phyloP scores from a whole-genome alignment of 2,329 filamentous ascomycete genomes.

The Arthrobotrys megalospora region DNA sequence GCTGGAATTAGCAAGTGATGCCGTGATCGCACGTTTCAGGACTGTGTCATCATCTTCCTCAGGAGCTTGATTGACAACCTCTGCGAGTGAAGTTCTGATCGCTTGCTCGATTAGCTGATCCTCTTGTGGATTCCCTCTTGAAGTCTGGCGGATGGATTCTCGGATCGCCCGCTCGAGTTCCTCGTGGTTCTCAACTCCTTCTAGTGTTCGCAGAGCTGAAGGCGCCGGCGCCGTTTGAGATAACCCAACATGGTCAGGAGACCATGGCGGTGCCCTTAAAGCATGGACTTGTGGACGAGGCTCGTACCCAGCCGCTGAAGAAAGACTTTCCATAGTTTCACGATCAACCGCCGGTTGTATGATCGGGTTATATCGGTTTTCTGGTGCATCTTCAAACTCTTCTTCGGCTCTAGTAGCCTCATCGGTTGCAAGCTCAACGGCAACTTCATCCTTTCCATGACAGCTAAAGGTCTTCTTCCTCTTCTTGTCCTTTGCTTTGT shows the following conservation, averaged over 20 bases:
- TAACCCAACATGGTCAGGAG: constrained; percentile 10
- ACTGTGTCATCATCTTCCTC: constrained; percentile 65
- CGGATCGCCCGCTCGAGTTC: constrained; percentile 82
- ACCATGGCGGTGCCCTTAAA: constrained; percentile 31
- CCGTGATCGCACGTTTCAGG: constrained; percentile 65
- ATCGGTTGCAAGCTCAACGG: constrained; percentile 34
- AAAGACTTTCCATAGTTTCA: constrained; percentile 41
- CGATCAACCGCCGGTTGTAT: constrained; percentile 37
- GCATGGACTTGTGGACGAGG: not conserved
- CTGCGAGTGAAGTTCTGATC: constrained; percentile 79
- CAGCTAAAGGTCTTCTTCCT: constrained; percentile 60
- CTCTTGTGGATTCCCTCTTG: constrained; percentile 77
- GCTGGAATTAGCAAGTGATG: constrained; percentile 61
- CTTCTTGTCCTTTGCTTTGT: constrained; percentile 51
- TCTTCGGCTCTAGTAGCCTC: constrained; percentile 43
- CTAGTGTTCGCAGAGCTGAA: constrained; percentile 19
- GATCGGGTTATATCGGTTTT: constrained; percentile 42
- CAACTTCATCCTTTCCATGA: constrained; percentile 32
- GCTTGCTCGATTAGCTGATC: constrained; percentile 81
- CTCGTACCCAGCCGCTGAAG: constrained; percentile 21
- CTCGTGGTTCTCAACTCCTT: constrained; percentile 64
- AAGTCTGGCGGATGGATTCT: constrained; percentile 79
- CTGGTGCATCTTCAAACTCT: constrained; percentile 54
- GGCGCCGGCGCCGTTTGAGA: not conserved
- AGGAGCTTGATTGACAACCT: constrained; percentile 67